A percentile compares a stretch with the other conserved stretches of the same genome.
Evolutionary conservation across 768 basidiomycete genomes (phyloP).

Genomic region (Russula virescens): DNA sequence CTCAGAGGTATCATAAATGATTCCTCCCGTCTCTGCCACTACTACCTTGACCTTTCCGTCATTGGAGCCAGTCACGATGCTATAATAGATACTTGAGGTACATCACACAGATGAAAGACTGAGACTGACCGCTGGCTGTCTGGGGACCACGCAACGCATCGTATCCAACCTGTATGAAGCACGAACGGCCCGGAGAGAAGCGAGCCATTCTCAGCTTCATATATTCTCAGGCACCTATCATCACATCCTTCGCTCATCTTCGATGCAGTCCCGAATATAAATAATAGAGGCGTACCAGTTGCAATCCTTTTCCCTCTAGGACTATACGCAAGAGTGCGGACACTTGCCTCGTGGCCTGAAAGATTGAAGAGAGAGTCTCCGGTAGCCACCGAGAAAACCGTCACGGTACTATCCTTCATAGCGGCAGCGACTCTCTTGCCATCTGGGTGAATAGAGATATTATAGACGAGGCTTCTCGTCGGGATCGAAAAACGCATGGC

Average conservation of each 20-base stretch:
- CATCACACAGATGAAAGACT: neutral
- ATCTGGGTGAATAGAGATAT: constrained; percentile 26
- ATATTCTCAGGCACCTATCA: constrained; percentile 26
- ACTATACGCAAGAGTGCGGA: constrained; percentile 8
- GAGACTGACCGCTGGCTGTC: constrained; percentile 21
- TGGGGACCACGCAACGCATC: constrained; percentile 29
- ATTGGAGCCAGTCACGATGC: constrained; percentile 16
- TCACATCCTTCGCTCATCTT: constrained; percentile 11
- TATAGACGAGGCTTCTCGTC: neutral
- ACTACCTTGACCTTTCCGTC: constrained; percentile 16
- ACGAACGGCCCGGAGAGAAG: no score
- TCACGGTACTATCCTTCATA: neutral
- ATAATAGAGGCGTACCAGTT: constrained; percentile 26
- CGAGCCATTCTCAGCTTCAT: constrained; percentile 25
- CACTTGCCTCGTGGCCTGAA: neutral
- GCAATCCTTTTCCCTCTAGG: constrained; percentile 17
- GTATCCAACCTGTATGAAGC: constrained; percentile 23
- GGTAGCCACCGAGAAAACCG: neutral
- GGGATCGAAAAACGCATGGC: constrained; percentile 21
- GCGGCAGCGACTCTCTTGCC: constrained; percentile 18
- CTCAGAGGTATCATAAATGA: constrained; percentile 12
- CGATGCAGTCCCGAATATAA: neutral
- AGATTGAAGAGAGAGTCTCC: constrained; percentile 10
- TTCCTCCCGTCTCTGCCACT: constrained; percentile 1
- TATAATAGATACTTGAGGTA: neutral